phyloP scores from a whole-genome alignment of 2,329 filamentous ascomycete genomes.

The Pyrenochaeta sp. region DNA sequence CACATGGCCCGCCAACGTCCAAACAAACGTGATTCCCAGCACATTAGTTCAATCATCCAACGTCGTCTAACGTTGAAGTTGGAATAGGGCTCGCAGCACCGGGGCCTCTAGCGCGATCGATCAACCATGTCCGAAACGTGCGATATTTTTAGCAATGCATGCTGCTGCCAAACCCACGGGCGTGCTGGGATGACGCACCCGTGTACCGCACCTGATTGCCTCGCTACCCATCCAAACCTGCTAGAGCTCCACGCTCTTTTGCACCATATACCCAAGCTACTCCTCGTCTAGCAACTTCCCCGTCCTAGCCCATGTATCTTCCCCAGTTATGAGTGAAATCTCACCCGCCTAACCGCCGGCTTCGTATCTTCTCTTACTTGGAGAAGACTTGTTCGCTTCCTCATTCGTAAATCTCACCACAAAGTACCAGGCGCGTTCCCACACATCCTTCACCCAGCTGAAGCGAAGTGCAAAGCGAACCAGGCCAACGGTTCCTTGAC shows the following conservation, averaged over 20 bases:
- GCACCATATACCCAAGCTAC: constrained; percentile 26
- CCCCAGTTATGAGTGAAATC: constrained; percentile 23
- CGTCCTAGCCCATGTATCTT: neutral
- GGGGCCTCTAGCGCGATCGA: constrained; percentile 17
- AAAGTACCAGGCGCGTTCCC: constrained; percentile 11
- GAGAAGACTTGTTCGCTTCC: constrained; percentile 14
- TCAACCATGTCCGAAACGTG: constrained; percentile 19
- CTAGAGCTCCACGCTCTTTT: constrained; percentile 20
- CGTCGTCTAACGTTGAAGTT: constrained; percentile 21
- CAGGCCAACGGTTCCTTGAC: constrained; percentile 11
- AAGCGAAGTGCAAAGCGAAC: constrained; percentile 15
- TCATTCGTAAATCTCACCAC: constrained; percentile 18
- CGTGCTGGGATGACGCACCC: constrained; percentile 22
- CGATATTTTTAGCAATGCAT: constrained; percentile 27
- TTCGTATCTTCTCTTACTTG: constrained; percentile 17
- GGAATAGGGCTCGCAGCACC: constrained; percentile 24
- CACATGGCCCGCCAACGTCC: constrained; percentile 1
- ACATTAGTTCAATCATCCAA: constrained; percentile 4
- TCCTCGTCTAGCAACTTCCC: constrained; percentile 9
- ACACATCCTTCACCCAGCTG: constrained; percentile 9
- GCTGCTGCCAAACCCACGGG: constrained; percentile 11
- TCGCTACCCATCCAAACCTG: constrained; percentile 10
- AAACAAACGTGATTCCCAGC: neutral
- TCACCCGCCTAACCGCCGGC: constrained; percentile 44
- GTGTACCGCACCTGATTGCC: constrained; percentile 17